Base-by-base conservation (phyloP, 1,284 basidiomycete species). In the Rhodotorula sp. region DNA sequence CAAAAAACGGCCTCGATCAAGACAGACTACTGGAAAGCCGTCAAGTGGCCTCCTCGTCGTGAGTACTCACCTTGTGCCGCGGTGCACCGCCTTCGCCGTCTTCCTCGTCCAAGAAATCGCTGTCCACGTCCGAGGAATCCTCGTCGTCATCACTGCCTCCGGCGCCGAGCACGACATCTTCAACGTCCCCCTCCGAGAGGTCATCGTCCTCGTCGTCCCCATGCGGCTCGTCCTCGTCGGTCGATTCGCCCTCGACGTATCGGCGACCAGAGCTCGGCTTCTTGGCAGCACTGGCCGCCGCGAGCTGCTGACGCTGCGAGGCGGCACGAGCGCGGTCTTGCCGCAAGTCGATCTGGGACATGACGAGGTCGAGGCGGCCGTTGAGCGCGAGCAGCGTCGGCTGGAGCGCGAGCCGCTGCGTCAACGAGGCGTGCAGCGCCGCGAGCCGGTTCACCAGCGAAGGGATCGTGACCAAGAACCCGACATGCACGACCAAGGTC, bases 401-500 rank as follows among this genome's bases (percentile, higher is more conserved):
- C 55, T 76, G 72, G 38, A 76, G 74, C 83, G 66, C 84, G 86
- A 72, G 95, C 85, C 28, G 85, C 83, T 0, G 89, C 88, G 90
- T 90, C 93, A 3, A 88, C 86, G 16, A 84, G 86, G 76, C 88
- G 87, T 74, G 86, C 82, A 81, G 94, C 92, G 92, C 91, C 84
- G 72, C 54, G 84, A 45, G 80, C 72, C 74, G 70, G 61, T 60
- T 70, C 21, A 74, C 74, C 60, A 76, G 74, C 50, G 69, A 77
- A 21, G 72, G 76, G 58, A 74, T 76, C 70, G 94, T 95, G 89
- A 99, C 92, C 66, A 99, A 86, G 82, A 98, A 91, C 2, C 90
- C 90, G 68, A 93, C 91, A 80, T 98, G 94, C 56, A 93, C 86
- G 43, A 90, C 86, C 67, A 99, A 83, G 5, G 93, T 91, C 16